Base-by-base conservation (phyloP, 176 grass and related monocot species). In the Oryza glumipatula region DNA sequence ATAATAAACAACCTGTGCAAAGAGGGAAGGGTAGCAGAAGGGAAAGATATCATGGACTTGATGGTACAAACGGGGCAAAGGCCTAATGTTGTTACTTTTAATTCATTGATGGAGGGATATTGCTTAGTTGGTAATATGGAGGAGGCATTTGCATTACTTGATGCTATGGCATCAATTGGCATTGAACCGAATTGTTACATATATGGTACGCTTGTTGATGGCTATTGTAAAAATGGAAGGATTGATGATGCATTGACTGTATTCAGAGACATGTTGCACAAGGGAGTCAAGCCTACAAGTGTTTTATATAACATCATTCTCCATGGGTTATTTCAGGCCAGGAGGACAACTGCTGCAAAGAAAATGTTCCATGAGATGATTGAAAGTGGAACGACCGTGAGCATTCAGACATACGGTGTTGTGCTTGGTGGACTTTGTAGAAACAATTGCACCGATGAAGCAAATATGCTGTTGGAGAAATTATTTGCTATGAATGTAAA, bases 1-100 rank as follows among this genome's bases (percentile, higher is more conserved):
- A 38, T 91, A 22, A 78, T 88, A 71, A 48, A 76, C 39, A 84
- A n/a, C 1, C 68, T 81, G 26, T 83, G 56, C 67, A 85, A 77
- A 9, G 72, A 68, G 13, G 86, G 89, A 56, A 68, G 28, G 44
- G 68, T 69, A 83, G 4, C 1, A 11, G 43, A 85, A 2, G 89
- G 83, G 3, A 70, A 80, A 0, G 11, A 23, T 17, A 23, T 88
- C 2, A 54, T 88, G 47, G 65, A 65, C 48, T 75, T 84, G 3
- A 82, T 88, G 56, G 26, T 69, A 48, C 41, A 11, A 43, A 72
- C 65, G 9, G 81, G 81, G 45, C 69, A 81, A 16, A 78, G 12
- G 16, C 89, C 77, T 72, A 0, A 63, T 70, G 2, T 46, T 45
- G 8, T 15, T 69, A 69, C 70, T 1, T 87, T 67, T 12, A 87